Percentiles rank a stretch among this genome's conserved stretches.
phyloP scores from a whole-genome alignment of 2,329 filamentous ascomycete species.

The Talaromyces sp. region DNA sequence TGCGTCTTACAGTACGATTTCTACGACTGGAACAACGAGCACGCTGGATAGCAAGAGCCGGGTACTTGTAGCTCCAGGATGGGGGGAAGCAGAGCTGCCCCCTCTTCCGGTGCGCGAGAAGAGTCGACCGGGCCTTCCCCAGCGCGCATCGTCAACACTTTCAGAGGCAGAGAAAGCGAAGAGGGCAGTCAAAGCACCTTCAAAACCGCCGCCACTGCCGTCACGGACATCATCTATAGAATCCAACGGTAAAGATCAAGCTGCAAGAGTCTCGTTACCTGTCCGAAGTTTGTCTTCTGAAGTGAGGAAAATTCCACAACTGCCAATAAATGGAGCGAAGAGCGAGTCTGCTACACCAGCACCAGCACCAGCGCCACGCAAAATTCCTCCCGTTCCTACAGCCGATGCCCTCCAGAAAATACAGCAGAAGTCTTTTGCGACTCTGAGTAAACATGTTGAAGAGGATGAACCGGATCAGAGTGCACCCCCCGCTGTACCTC shows the following conservation, averaged over 20 bases:
- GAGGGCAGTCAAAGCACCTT: conserved; percentile 3
- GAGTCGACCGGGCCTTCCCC: conserved; percentile 22
- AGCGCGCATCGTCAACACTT: conserved; percentile 23
- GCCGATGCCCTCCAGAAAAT: conserved; percentile 36
- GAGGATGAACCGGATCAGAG: conserved; percentile 25
- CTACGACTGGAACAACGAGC: conserved; percentile 43
- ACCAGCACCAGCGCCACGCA: conserved; percentile 31
- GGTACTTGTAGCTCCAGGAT: conserved; percentile 56
- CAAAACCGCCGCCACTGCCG: conserved; percentile 15
- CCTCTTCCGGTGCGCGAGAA: conserved; percentile 50
- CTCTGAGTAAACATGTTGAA: conserved; percentile 41
- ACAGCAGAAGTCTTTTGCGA: conserved; percentile 49
- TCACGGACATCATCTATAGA: conserved; percentile 16
- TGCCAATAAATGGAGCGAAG: conserved; percentile 20
- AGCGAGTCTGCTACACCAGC: conserved; percentile 23
- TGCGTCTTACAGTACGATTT: conserved; percentile 53
- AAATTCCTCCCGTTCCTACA: conserved; percentile 37
- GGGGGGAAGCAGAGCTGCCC: conserved; percentile 56
- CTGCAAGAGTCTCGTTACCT: conserved; percentile 9
- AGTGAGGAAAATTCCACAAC: conserved; percentile 1
- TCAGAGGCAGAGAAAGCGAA: conserved; percentile 18
- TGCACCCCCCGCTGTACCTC: conserved; percentile 52
- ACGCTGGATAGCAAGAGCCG: conserved; percentile 34
- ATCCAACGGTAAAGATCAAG: background rate
- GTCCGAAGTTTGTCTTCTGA: conserved; percentile 11